Evolutionary conservation across 345 rosid species (phyloP), one percentile per base, ranked within the genome.

Genomic region (Populus tremula): DNA sequence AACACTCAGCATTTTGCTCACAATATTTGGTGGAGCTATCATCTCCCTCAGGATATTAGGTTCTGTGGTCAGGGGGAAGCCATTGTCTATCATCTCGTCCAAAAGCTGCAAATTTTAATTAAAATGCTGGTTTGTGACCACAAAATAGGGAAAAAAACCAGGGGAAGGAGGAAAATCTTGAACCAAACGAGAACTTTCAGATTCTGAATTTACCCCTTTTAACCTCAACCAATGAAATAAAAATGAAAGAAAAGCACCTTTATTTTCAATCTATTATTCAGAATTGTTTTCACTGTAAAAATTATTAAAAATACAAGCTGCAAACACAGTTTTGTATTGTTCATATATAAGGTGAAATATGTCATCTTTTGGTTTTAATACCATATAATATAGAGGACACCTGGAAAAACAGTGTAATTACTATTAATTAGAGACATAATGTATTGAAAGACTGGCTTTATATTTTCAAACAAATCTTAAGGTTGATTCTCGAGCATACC

Each of bases 51-150:
- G 82, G 77, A 94, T 91, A 80, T 90, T 94, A 33, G 91, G 93
- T 86, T 96, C 99, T 65, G 98, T 94, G 25, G 98, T 92, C 76
- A 96, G 93, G 41, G 99, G 99, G 87, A 90, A 94, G 76, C 98
- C 98, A 80, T 96, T 96, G 82, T 92, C 97, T 81, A 96, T 94
- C 99, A 96, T 96, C 92, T 96, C 98, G 82, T 96, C 98, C 84
- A 93, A 78, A 74, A 93, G 96, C 98, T 95, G 92, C 89, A 87
- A 81, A 45, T 68, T 68, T 64, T 36, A 68, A 67, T 6, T 12
- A 31, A 79, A 74, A 59, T 14, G 47, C 20, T 69, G 47, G 27
- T 69, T 21, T 39, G 27, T 59, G 64, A n/a, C 23, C 14, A 23
- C 14, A 59, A 59, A 59, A 59, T 4, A 59, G 64, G 64, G 16